phyloP scores from a whole-genome alignment of 164 flowering plant species.

The Warburgia ugandensis region DNA sequence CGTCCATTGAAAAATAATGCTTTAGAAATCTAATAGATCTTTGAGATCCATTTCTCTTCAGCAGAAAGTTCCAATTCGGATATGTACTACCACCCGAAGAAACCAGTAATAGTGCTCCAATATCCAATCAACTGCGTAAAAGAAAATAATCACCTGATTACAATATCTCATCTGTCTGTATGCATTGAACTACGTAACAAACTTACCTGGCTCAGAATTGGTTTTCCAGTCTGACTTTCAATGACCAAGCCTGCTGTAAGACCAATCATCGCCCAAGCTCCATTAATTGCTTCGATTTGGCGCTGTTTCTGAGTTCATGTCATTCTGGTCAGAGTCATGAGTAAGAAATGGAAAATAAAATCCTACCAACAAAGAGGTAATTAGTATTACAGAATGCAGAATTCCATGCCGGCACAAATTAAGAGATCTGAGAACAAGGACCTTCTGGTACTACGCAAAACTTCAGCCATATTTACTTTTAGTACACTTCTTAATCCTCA shows the following conservation, averaged over 20 bases:
- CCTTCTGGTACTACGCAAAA: no score
- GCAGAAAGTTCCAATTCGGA: no score
- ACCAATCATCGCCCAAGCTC: constrained; percentile 97
- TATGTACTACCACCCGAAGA: constrained; percentile 32
- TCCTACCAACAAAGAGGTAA: not conserved
- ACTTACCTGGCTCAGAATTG: constrained; percentile 59
- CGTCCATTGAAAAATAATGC: no score
- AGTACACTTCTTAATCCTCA: no score
- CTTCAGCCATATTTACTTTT: no score
- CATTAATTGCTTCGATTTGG: constrained; percentile 86
- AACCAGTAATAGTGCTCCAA: constrained; percentile 31
- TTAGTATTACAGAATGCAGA: not conserved
- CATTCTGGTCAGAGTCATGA: constrained; percentile 1
- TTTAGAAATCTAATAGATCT: no score
- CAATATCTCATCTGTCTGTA: not conserved
- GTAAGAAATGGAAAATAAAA: not conserved
- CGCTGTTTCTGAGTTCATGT: constrained; percentile 46
- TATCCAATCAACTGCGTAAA: constrained; percentile 61
- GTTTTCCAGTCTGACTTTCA: constrained; percentile 75
- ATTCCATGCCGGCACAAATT: no score
- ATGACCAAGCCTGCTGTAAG: constrained; percentile 77
- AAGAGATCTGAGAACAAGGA: no score
- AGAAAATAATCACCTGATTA: not conserved
- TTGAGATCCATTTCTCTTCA: no score
- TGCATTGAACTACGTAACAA: not conserved